Evolutionary conservation across 169 alveolate genomes (phyloP).

Genomic region (Eimeria falciformis): DNA sequence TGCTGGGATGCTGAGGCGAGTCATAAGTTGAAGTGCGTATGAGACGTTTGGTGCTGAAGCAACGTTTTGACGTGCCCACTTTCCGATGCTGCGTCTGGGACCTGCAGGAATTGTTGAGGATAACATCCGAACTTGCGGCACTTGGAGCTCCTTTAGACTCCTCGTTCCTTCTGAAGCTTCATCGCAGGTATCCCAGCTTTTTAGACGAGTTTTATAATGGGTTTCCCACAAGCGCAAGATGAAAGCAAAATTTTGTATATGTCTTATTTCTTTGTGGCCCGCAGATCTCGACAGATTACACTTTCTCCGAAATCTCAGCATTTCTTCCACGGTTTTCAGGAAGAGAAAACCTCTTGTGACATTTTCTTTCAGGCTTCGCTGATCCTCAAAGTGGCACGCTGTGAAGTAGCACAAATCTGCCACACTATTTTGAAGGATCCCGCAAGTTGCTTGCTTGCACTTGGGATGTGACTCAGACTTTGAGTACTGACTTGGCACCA

Average conservation of each 20-base stretch:
- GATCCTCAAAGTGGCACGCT: background rate
- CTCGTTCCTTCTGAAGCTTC: background rate
- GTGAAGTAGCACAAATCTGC: background rate
- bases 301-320: too few species aligned
- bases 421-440: background rate
- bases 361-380: background rate
- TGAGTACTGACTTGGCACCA: too few species aligned
- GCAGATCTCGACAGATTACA: too few species aligned
- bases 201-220: too few species aligned
- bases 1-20: slow-evolving; percentile 1
- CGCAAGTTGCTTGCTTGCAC: slow-evolving; percentile 16
- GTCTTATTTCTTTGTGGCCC: too few species aligned
- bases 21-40: too few species aligned
- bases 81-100: background rate
- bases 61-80: too few species aligned
- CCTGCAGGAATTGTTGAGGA: background rate
- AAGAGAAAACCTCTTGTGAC: too few species aligned
- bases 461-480: background rate
- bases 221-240: too few species aligned
- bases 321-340: too few species aligned
- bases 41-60: too few species aligned
- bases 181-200: background rate
- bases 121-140: slow-evolving; percentile 3
- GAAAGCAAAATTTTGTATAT: too few species aligned
- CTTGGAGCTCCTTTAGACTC: background rate